Conservation (phyloP, 2,329 filamentous ascomycete genomes). For the Aureobasidium pullulans region DNA sequence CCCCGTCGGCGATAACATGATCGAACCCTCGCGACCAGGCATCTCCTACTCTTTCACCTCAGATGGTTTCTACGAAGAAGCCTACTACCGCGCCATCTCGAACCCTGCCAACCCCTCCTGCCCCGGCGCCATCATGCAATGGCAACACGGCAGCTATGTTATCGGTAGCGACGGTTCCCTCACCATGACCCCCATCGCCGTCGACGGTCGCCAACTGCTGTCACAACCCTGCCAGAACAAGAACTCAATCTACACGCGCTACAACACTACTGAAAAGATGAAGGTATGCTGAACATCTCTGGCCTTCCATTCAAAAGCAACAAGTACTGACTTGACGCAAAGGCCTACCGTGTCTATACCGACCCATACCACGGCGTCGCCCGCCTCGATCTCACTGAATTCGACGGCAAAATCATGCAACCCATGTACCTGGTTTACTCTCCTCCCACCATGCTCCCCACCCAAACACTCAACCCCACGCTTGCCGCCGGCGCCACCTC, state of each 20-base stretch:
- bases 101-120: constrained; percentile 51
- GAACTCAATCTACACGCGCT: constrained; percentile 54
- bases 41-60: constrained; percentile 68
- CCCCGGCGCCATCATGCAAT: constrained; percentile 60
- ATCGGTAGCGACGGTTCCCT: constrained; percentile 53
- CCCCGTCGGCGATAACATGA: constrained; percentile 56
- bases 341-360: constrained; percentile 40
- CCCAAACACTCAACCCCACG: constrained; percentile 55
- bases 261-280: constrained; percentile 58
- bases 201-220: constrained; percentile 60
- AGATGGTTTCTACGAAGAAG: constrained; percentile 61
- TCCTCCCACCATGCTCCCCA: constrained; percentile 63
- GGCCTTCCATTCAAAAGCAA: not conserved
- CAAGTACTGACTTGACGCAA: not conserved
- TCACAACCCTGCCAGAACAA: constrained; percentile 57
- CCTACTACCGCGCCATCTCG: constrained; percentile 60
- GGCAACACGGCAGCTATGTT: constrained; percentile 61
- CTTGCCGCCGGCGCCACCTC: constrained; percentile 30
- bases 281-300: constrained; percentile 39
- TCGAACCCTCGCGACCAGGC: constrained; percentile 59
- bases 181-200: constrained; percentile 51
- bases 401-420: constrained; percentile 57
- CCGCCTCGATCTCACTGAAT: constrained; percentile 57
- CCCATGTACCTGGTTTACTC: constrained; percentile 59
- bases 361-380: constrained; percentile 56